phyloP scores from a whole-genome alignment of 2,329 filamentous ascomycete genomes.

The Parafenestella ontariensis region DNA sequence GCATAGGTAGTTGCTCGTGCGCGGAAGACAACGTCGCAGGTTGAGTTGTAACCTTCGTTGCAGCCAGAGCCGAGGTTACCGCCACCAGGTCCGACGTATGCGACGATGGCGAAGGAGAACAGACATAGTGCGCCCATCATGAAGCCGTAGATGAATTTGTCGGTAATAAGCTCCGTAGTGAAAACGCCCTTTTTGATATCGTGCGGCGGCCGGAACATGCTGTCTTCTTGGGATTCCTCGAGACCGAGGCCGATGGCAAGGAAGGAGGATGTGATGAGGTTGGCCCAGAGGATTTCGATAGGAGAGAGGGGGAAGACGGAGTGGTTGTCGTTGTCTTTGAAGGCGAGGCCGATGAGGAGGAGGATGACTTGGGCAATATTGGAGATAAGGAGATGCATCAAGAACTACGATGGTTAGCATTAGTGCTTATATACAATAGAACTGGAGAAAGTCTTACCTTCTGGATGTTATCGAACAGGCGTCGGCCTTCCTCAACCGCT shows the following conservation, averaged over 20 bases:
- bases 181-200: conserved; percentile 54
- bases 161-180: conserved; percentile 54
- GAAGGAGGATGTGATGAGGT: conserved; percentile 57
- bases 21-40: conserved; percentile 53
- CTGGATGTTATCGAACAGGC: conserved; percentile 52
- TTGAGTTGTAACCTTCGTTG: conserved; percentile 53
- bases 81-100: conserved; percentile 51
- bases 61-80: conserved; percentile 54
- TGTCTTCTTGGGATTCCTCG: conserved; percentile 55
- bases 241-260: conserved; percentile 56
- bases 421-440: background rate
- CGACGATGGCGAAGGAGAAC: conserved; percentile 53
- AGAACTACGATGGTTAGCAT: conserved; percentile 36
- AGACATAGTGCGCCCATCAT: conserved; percentile 56
- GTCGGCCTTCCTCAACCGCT: conserved; percentile 50
- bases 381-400: conserved; percentile 58
- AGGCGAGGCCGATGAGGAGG: conserved; percentile 55
- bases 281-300: conserved; percentile 58
- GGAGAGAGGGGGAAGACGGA: conserved; percentile 56
- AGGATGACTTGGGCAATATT: conserved; percentile 58
- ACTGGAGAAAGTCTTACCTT: conserved; percentile 29
- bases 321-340: conserved; percentile 53
- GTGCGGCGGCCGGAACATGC: conserved; percentile 56
- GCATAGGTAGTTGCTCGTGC: conserved; percentile 55
- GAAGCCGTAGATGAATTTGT: conserved; percentile 58